Evolutionary conservation across 345 rosid genomes (phyloP), one percentile per base, ranked within the genome.

Genomic region (Melaleuca quinquenervia): DNA sequence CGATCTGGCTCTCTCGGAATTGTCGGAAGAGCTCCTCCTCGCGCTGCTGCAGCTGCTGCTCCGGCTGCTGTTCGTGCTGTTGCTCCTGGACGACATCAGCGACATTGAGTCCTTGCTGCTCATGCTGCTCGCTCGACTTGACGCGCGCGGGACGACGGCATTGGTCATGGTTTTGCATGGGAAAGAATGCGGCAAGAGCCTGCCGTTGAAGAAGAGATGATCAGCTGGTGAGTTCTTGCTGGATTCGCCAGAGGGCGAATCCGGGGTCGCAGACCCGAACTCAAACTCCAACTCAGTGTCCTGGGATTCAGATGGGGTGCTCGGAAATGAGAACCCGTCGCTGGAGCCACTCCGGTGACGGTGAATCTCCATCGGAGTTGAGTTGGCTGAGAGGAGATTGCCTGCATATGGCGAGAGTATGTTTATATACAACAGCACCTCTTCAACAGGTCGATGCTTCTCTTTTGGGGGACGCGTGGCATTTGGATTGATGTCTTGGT

Each of bases 171-270:
- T 82, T 32, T 54, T 58, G 91, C n/a, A 21, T 84, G 98, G 99
- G 82, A 95, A 96, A 12, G 88, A 64, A 84, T 96, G 98, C 5
- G 99, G 98, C 87, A 96, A 54, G 80, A 95, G 90, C 84, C 93
- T 93, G 84, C 98, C 99, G 83, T 96, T 95, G 90, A 83, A 90
- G 87, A 96, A 96, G 50, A 96, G 93, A 78, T 91, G 96, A 86
- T 96, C 99, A 5, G 99, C 99, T 3, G 98, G 99, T 7, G 98
- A 96, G 85, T 90, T 91, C 44, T 86, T 89, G 88, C 84, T 82
- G 52, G 62, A 76, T 29, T 56, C 87, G 45, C 83, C 83, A 0
- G 74, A 91, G 45, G 94, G 93, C 22, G 95, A 95, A 70, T 91
- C 93, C 4, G 95, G 95, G 6, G 96, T 92, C 18, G 93, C 83